A percentile compares a stretch with the other conserved stretches of the same genome.
Evolutionary conservation across 2,329 filamentous ascomycete genomes (phyloP).

Genomic region (Sclerotinia trifoliorum): DNA sequence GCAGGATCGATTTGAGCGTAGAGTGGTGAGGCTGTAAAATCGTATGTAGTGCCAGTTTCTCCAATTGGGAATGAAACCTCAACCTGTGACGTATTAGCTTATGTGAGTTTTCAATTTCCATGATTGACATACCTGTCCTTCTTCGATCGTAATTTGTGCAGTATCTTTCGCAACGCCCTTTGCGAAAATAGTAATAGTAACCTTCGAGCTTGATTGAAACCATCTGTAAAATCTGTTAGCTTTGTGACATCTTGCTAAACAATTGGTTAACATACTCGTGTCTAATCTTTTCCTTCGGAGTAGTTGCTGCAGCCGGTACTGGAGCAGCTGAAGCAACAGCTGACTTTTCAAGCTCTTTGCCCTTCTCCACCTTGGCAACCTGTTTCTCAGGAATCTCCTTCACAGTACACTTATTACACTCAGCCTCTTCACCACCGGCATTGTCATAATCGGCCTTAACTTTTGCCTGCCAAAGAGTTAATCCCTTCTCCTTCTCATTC

Average conservation of each 20-base stretch:
- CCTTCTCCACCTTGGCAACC: neutral
- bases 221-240: conserved; percentile 42
- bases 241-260: neutral
- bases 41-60: conserved; percentile 51
- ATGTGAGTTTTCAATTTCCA: neutral
- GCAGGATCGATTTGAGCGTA: conserved; percentile 62
- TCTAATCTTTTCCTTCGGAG: conserved; percentile 58
- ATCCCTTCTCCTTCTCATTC: conserved; percentile 51
- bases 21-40: conserved; percentile 64
- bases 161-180: conserved; percentile 62
- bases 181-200: conserved; percentile 64
- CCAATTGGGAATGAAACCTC: conserved; percentile 58
- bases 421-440: conserved; percentile 49
- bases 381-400: conserved; percentile 51
- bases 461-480: conserved; percentile 60
- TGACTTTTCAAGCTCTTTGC: conserved; percentile 13
- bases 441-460: conserved; percentile 50
- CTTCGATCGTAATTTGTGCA: conserved; percentile 47
- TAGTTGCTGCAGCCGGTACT: conserved; percentile 34
- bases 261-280: conserved; percentile 47
- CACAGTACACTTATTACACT: conserved; percentile 46
- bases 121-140: conserved; percentile 28
- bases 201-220: conserved; percentile 62
- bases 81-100: conserved; percentile 42
- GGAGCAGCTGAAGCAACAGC: conserved; percentile 18